Evolutionary conservation across 352 stramenopile genomes (phyloP).

Genomic region (Blastocystis sp.): DNA sequence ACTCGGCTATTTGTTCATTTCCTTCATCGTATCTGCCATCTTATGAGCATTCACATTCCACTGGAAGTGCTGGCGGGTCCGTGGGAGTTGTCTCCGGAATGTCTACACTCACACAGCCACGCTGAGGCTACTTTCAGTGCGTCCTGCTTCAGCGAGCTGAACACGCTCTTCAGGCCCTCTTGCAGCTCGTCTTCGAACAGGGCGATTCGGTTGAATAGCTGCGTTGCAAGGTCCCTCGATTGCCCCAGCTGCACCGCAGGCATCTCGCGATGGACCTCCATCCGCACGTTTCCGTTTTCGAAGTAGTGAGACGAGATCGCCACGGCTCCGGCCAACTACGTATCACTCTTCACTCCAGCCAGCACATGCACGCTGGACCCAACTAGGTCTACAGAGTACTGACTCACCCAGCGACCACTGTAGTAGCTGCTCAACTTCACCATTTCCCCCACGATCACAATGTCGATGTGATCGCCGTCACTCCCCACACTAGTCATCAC

Average conservation of each 20-base stretch:
- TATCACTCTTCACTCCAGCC: not conserved
- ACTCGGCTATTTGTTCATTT: not conserved
- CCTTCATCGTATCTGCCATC: conserved; percentile 58
- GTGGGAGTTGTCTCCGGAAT: conserved; percentile 30
- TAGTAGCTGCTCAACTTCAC: conserved; percentile 35
- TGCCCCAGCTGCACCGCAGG: not conserved
- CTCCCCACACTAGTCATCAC: conserved; percentile 17
- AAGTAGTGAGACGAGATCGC: conserved; percentile 42
- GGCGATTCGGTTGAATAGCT: not conserved
- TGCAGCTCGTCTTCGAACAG: conserved; percentile 22
- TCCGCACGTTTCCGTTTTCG: conserved; percentile 54
- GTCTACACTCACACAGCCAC: not conserved
- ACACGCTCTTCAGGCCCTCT: conserved; percentile 1
- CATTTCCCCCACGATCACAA: conserved; percentile 24
- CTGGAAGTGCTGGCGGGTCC: conserved; percentile 45
- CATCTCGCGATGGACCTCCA: conserved; percentile 37
- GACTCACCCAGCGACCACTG: conserved; percentile 45
- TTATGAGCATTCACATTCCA: conserved; percentile 54
- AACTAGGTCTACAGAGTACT: conserved; percentile 12
- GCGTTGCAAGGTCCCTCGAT: not conserved
- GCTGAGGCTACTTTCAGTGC: not conserved
- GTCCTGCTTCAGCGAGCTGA: conserved; percentile 47
- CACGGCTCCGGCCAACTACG: not conserved
- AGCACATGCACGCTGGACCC: not conserved
- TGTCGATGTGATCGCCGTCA: conserved; percentile 37